Evolutionary conservation across 176 grass and related monocot genomes (phyloP).

Genomic region (Areca catechu): DNA sequence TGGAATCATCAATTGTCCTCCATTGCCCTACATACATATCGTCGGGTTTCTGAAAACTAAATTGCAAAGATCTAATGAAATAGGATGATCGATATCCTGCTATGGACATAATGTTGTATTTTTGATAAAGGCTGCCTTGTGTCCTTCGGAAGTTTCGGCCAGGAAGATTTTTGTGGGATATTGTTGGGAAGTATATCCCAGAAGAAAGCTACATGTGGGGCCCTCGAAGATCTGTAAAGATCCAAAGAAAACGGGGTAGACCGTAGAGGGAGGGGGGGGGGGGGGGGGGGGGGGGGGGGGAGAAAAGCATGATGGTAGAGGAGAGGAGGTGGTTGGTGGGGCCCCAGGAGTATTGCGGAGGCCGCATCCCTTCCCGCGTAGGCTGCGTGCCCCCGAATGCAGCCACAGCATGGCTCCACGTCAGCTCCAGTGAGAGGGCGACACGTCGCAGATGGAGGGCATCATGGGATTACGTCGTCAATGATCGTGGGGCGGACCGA

Average conservation of each 20-base stretch:
- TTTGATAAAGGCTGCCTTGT: no score
- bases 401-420: not conserved
- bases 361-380: slow-evolving; percentile 4
- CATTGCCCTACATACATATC: no score
- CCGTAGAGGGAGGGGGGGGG: no score
- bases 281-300: no score
- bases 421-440: not conserved
- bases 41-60: no score
- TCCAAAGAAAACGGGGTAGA: slow-evolving; percentile 8
- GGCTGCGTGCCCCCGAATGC: not conserved
- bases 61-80: no score
- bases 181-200: not conserved
- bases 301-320: not conserved
- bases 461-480: slow-evolving; percentile 11
- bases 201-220: slow-evolving; percentile 1
- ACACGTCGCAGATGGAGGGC: not conserved
- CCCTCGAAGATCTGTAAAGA: slow-evolving; percentile 10
- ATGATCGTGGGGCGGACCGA: slow-evolving; percentile 4
- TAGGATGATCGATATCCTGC: no score
- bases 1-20: no score
- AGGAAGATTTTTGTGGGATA: not conserved
- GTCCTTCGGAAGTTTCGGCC: no score
- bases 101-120: no score
- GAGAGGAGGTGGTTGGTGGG: slow-evolving; percentile 2
- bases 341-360: slow-evolving; percentile 9